Percentiles rank a stretch among this genome's conserved stretches.
These are phyloP conservation scores for Metschnikowia kunwiensis DNA, from an alignment of 805 yeast species.

Conservation along the genomic window DNA sequence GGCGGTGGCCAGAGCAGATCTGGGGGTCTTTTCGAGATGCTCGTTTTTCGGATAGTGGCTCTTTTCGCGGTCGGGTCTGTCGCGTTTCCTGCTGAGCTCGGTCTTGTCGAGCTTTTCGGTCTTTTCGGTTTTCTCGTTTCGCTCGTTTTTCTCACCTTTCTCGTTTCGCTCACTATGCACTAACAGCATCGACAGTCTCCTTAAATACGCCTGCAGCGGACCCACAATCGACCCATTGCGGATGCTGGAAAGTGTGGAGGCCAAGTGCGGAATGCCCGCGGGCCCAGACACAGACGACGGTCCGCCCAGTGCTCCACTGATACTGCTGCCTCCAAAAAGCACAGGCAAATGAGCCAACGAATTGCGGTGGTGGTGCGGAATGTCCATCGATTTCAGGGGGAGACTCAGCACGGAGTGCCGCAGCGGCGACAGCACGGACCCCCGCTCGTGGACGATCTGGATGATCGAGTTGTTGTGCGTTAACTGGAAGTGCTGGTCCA, in stretches of 20 bases:
- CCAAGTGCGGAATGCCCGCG: slow-evolving; percentile 31
- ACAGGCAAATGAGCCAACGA: slow-evolving; percentile 44
- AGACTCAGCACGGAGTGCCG: slow-evolving; percentile 41
- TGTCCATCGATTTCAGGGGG: slow-evolving; percentile 45
- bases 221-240: slow-evolving; percentile 40
- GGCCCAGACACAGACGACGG: slow-evolving; percentile 39
- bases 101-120: slow-evolving; percentile 2
- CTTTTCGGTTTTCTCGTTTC: no score
- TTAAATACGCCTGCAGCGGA: slow-evolving; percentile 16
- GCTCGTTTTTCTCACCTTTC: slow-evolving; percentile 4
- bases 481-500: slow-evolving; percentile 14
- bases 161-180: slow-evolving; percentile 14
- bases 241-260: slow-evolving; percentile 36
- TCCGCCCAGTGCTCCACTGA: slow-evolving; percentile 39
- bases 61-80: slow-evolving; percentile 3
- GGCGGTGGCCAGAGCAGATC: slow-evolving; percentile 9
- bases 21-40: slow-evolving; percentile 4
- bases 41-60: slow-evolving; percentile 3
- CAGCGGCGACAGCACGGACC: slow-evolving; percentile 28
- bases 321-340: slow-evolving; percentile 39
- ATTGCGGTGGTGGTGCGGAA: slow-evolving; percentile 44
- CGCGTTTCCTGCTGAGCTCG: slow-evolving; percentile 11
- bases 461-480: slow-evolving; percentile 40
- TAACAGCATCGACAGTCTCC: slow-evolving; percentile 20
- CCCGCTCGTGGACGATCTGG: slow-evolving; percentile 36